Evolutionary conservation across 805 yeast species (phyloP).

Genomic region (Candida boidinii): DNA sequence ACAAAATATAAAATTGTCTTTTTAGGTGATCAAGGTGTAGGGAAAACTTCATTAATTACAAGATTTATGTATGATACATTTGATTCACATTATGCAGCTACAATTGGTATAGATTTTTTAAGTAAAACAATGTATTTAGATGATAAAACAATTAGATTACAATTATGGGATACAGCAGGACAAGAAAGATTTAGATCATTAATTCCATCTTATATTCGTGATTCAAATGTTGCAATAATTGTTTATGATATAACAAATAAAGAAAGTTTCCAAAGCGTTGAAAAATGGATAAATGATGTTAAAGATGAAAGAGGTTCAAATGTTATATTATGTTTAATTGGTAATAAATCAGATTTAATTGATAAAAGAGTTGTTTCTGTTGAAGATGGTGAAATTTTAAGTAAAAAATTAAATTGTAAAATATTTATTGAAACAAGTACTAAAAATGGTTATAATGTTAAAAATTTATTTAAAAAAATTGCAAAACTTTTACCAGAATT

Average conservation of each 20-base stretch:
- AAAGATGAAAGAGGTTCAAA: constrained; percentile 85
- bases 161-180: constrained; percentile 97
- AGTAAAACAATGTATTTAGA: constrained; percentile 91
- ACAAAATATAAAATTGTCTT: constrained; percentile 85
- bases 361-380: constrained; percentile 74
- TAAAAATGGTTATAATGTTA: constrained; percentile 90
- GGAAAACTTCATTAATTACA: constrained; percentile 93
- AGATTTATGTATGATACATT: constrained; percentile 97
- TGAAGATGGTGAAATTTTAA: constrained; percentile 79
- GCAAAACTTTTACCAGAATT: constrained; percentile 89
- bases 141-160: constrained; percentile 90
- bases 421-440: constrained; percentile 90
- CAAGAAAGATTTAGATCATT: constrained; percentile 93
- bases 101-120: constrained; percentile 93
- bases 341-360: constrained; percentile 78
- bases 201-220: constrained; percentile 93
- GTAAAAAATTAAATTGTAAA: constrained; percentile 63
- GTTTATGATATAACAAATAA: constrained; percentile 89
- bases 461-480: constrained; percentile 77
- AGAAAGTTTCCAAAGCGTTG: constrained; percentile 75
- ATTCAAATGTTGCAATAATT: constrained; percentile 93
- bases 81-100: constrained; percentile 93
- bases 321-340: constrained; percentile 84
- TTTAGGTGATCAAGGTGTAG: constrained; percentile 96
- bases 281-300: constrained; percentile 92